Conservation (phyloP, 2,329 filamentous ascomycete species). For the Monilinia fructigena region DNA sequence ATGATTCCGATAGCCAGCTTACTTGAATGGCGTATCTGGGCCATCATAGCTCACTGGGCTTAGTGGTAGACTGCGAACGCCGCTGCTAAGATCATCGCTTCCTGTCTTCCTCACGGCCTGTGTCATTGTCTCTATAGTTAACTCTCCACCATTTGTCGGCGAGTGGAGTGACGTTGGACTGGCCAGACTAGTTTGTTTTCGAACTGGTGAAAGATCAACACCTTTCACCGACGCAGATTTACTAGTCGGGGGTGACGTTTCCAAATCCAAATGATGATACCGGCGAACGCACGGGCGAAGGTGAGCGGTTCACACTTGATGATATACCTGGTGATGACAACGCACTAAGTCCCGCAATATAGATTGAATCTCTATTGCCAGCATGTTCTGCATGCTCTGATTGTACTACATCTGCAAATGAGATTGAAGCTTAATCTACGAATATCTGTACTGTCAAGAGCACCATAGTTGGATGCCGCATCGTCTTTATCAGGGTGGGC, state of each 20-base stretch:
- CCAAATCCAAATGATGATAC: slow-evolving; percentile 68
- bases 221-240: slow-evolving; percentile 73
- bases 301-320: slow-evolving; percentile 60
- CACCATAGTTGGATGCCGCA: slow-evolving; percentile 71
- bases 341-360: slow-evolving; percentile 66
- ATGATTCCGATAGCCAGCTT: slow-evolving; percentile 22
- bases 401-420: slow-evolving; percentile 93
- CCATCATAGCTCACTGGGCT: slow-evolving; percentile 53
- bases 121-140: slow-evolving; percentile 91
- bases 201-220: slow-evolving; percentile 63
- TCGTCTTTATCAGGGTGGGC: slow-evolving; percentile 57
- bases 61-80: slow-evolving; percentile 54
- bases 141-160: slow-evolving; percentile 60
- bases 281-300: slow-evolving; percentile 77
- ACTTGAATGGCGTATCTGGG: slow-evolving; percentile 35
- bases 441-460: slow-evolving; percentile 74
- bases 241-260: slow-evolving; percentile 73
- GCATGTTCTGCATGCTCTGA: slow-evolving; percentile 68
- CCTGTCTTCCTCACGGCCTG: slow-evolving; percentile 83
- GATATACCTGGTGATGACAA: slow-evolving; percentile 45
- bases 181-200: slow-evolving; percentile 50
- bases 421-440: slow-evolving; percentile 92
- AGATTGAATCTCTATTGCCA: slow-evolving; percentile 66
- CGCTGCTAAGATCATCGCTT: slow-evolving; percentile 70
- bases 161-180: slow-evolving; percentile 61